Evolutionary conservation across 2,329 filamentous ascomycete species (phyloP).

Genomic region (Escovopsis sp.): DNA sequence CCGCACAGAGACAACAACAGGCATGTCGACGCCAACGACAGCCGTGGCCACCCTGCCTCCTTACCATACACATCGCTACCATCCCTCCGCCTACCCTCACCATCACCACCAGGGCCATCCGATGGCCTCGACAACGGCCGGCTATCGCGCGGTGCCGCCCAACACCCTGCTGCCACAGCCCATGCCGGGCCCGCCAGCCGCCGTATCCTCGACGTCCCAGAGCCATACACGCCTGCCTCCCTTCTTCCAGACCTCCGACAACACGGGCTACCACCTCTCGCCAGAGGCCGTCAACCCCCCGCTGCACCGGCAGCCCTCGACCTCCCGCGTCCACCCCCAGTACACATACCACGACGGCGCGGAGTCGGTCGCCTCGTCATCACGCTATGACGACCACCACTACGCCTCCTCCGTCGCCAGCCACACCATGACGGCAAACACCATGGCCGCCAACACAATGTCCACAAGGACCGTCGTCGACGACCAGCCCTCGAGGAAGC

Average conservation of each 20-base stretch:
- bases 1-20: background rate
- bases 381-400: conserved; percentile 10
- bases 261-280: conserved; percentile 17
- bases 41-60: conserved; percentile 59
- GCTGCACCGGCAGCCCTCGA: conserved; percentile 16
- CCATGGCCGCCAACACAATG: no score
- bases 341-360: conserved; percentile 8
- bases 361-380: conserved; percentile 12
- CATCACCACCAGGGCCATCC: conserved; percentile 18
- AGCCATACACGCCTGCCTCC: conserved; percentile 12
- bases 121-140: conserved; percentile 11
- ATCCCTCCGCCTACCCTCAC: conserved; percentile 38
- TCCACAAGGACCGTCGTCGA: conserved; percentile 12
- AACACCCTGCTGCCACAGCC: conserved; percentile 15
- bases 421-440: no score
- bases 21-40: conserved; percentile 71
- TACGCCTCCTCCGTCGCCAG: conserved; percentile 6
- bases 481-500: conserved; percentile 28
- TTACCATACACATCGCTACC: conserved; percentile 54
- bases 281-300: conserved; percentile 20
- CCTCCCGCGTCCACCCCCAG: conserved; percentile 15
- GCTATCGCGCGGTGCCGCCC: conserved; percentile 16
- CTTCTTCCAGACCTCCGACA: conserved; percentile 14
- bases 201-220: conserved; percentile 13
- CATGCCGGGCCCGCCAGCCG: conserved; percentile 9